Evolutionary conservation across 108 stramenopile species (phyloP).

Genomic region (Bacterosira constricta): DNA sequence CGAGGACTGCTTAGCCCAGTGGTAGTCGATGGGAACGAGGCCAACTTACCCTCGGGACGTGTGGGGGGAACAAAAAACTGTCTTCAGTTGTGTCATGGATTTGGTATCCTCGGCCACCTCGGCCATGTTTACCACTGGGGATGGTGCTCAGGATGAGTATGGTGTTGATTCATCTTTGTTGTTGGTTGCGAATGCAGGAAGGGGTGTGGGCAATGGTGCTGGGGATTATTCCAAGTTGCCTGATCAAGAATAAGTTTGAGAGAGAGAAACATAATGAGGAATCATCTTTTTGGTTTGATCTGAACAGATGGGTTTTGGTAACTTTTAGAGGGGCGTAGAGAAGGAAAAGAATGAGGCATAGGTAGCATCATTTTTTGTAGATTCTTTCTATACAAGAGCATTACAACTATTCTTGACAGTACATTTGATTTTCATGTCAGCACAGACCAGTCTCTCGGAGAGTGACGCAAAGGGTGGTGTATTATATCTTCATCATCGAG

Average conservation of each 20-base stretch:
- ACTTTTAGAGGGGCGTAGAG: too few relatives aligned
- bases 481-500: not conserved
- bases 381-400: too few relatives aligned
- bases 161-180: conserved; percentile 75
- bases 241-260: conserved; percentile 15
- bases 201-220: conserved; percentile 30
- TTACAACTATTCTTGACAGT: too few relatives aligned
- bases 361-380: too few relatives aligned
- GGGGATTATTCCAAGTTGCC: conserved; percentile 24
- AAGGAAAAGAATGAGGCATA: too few relatives aligned
- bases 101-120: conserved; percentile 60
- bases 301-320: too few relatives aligned
- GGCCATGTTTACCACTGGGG: conserved; percentile 37
- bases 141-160: conserved; percentile 76
- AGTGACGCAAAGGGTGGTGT: too few relatives aligned
- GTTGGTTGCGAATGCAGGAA: conserved; percentile 64
- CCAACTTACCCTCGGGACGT: conserved; percentile 51
- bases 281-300: too few relatives aligned
- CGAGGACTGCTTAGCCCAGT: conserved; percentile 38
- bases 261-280: too few relatives aligned
- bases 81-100: conserved; percentile 84
- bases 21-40: conserved; percentile 48
- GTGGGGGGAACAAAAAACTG: conserved; percentile 65
- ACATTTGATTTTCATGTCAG: too few relatives aligned
- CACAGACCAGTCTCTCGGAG: too few relatives aligned